Base-by-base conservation (phyloP, 2,329 filamentous ascomycete genomes). In the Calycina herbarum region DNA sequence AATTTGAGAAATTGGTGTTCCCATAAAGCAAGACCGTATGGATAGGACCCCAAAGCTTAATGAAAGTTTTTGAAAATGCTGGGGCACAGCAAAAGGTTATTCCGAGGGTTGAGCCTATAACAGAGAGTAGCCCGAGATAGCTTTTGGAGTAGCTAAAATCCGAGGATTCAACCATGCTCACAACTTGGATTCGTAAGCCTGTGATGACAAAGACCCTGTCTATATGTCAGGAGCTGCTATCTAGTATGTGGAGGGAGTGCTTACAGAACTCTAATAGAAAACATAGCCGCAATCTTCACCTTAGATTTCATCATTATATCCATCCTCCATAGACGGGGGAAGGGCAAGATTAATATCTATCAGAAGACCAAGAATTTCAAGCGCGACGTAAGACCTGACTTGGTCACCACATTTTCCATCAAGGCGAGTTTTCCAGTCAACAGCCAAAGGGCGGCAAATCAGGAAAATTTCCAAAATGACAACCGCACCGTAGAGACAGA, bases 141-240 rank as follows among this genome's bases (percentile, higher is more conserved):
- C 38, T 33, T 31, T 48, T 61, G 8, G 35, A 51, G 20, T 48
- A 61, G 10, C 33, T 61, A n/a, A 48, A 61, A 15, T 48, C 59
- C 10, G n/a, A 6, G 7, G 38, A 10, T 11, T 27, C 42, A 24
- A 48, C 20, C 7, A 45, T 31, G 20, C 27, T 11, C 24, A 61
- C n/a, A 29, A 35, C 59, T 31, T 48, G 59, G 8, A 61, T 29
- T 17, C n/a, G 35, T n/a, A 51, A 31, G 38, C 8, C 59, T 2
- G 38, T 45, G 29, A 48, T 48, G 20, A 45, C 24, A 17, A 61
- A 31, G 11, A 61, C 24, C 24, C 38, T 61, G 29, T n/a, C 59
- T 17, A 2, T 2, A 17, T 42, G 8, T 61, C 13, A 61, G 20
- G 17, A 3, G 7, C 15, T 27, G n/a, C 5, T 17, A n/a, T 45